Evolutionary conservation across 257 asterid species (phyloP), one percentile per base, ranked within the genome.

Genomic region (Solanum raphanifolium): DNA sequence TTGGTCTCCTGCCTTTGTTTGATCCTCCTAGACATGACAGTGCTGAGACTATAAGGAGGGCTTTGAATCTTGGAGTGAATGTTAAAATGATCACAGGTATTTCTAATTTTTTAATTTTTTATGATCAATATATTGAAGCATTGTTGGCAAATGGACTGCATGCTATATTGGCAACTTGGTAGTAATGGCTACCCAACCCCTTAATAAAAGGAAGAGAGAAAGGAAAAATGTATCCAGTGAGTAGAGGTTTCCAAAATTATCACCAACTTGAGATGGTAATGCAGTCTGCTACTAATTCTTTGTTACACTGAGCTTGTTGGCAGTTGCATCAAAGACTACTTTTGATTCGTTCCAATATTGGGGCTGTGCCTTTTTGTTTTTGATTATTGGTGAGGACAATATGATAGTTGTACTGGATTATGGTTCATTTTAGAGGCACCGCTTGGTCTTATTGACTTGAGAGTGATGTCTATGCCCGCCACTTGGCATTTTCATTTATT

Each of bases 1-100:
- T 90, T 87, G 93, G 91, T 81, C 91, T 91, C 8, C 87, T 91
- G 93, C 93, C 93, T 86, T 91, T 91, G 32, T 91, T 91, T 87
- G 93, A 91, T 83, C 93, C 93, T 62, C 93, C 93, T 16, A 87
- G 93, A n/a, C 93, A 91, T 73, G 93, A 91, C 88, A 91, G 93
- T 90, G 93, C 93, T 79, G 93, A 91, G 88, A 91, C 93, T 18
- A 91, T 91, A 38, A 89, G 93, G 81, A 90, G 93, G 88, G 93
- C 93, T 89, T 74, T 91, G 69, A 91, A 91, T 88, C 93, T 91
- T 86, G 93, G 93, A 88, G 93, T 91, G 21, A 91, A 91, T 88
- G 93, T 91, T 52, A 91, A 91, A 83, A 91, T 91, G 93, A 91
- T 91, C 86, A 91, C 93, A 87, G 93, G 93, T 91, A 83, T 13